Conservation (phyloP, 148 eudicot genomes). For the Nepenthes mirabilis region DNA sequence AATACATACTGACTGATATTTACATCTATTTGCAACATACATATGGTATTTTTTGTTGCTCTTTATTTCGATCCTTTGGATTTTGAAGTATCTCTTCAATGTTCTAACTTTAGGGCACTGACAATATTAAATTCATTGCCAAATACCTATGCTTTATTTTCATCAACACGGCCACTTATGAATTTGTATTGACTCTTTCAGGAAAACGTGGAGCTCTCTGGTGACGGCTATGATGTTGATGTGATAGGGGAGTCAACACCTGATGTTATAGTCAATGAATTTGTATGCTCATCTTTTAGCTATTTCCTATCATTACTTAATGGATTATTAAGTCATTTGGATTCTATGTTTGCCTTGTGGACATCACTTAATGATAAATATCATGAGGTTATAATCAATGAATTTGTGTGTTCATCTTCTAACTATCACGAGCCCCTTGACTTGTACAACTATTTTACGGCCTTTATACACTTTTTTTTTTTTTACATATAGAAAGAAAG, state of each 20-base stretch:
- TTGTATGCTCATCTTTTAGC: conserved; percentile 44
- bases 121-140: neutral
- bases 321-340: neutral
- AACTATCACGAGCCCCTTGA: too few relatives aligned
- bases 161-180: neutral
- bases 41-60: neutral
- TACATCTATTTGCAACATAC: neutral
- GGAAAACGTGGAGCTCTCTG: conserved; percentile 53
- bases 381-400: too few relatives aligned
- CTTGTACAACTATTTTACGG: too few relatives aligned
- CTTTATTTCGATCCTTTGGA: neutral
- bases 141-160: neutral
- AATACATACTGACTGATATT: too few relatives aligned
- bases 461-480: too few relatives aligned
- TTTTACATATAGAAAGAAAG: too few relatives aligned
- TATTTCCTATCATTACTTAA: neutral
- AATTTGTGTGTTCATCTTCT: too few relatives aligned
- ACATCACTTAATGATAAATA: too few relatives aligned
- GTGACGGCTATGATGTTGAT: conserved; percentile 80
- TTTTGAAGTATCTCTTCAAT: too few relatives aligned
- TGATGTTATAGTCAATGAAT: conserved; percentile 80
- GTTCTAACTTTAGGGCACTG: too few relatives aligned
- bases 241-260: conserved; percentile 90
- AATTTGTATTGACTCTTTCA: conserved; percentile 16
- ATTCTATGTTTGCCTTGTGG: neutral